Conservation (phyloP, 805 yeast species). For the Hanseniaspora guilliermondii region DNA sequence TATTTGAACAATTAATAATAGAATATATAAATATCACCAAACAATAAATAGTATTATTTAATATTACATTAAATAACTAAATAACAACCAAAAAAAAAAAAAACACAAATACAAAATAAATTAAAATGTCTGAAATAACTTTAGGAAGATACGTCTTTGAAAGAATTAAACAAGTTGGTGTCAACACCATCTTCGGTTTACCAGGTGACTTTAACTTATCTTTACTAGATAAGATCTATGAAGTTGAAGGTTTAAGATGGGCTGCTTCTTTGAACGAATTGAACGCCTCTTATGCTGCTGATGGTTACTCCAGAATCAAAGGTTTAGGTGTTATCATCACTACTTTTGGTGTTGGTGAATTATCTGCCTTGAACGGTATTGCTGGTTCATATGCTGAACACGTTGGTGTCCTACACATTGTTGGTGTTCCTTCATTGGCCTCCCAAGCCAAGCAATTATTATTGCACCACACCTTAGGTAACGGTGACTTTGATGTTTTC, state of each 20-base stretch:
- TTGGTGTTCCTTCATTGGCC: slow-evolving; percentile 70
- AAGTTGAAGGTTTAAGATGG: slow-evolving; percentile 69
- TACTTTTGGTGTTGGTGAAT: slow-evolving; percentile 86
- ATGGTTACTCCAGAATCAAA: slow-evolving; percentile 75
- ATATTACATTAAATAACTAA: no score
- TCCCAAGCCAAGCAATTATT: slow-evolving; percentile 61
- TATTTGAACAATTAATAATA: no score
- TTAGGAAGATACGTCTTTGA: slow-evolving; percentile 70
- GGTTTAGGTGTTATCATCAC: slow-evolving; percentile 64
- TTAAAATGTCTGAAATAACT: slow-evolving; percentile 38
- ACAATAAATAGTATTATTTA: no score
- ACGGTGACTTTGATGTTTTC: slow-evolving; percentile 70
- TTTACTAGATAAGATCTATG: slow-evolving; percentile 58
- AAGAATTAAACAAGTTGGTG: slow-evolving; percentile 60
- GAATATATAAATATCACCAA: no score
- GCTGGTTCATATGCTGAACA: slow-evolving; percentile 87
- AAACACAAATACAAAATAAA: no score
- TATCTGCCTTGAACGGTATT: slow-evolving; percentile 71
- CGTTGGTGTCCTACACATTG: slow-evolving; percentile 72
- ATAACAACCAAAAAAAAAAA: no score
- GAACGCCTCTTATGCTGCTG: slow-evolving; percentile 75
- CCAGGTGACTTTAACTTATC: slow-evolving; percentile 76
- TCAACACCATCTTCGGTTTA: slow-evolving; percentile 62
- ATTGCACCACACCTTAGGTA: slow-evolving; percentile 74
- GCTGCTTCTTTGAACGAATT: slow-evolving; percentile 84